Evolutionary conservation across 768 basidiomycete genomes (phyloP).

Genomic region (Hypholoma sublateritium): DNA sequence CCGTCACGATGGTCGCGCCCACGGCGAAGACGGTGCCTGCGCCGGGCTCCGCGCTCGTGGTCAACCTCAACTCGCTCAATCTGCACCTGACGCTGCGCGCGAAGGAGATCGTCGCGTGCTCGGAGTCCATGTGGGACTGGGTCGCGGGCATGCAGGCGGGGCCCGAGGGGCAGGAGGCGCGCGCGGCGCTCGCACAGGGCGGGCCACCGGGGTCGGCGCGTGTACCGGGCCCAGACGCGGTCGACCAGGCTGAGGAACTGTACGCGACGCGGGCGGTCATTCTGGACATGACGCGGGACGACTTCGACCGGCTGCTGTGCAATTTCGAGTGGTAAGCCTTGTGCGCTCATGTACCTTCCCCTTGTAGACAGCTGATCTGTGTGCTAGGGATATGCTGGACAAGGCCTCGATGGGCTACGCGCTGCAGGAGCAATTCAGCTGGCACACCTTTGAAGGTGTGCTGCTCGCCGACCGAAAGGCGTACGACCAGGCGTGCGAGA

Average conservation of each 20-base stretch:
- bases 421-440: slow-evolving; percentile 49
- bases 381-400: slow-evolving; percentile 63
- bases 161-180: slow-evolving; percentile 11
- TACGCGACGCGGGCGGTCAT: slow-evolving; percentile 37
- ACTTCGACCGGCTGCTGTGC: slow-evolving; percentile 58
- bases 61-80: slow-evolving; percentile 60
- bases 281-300: slow-evolving; percentile 51
- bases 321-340: slow-evolving; percentile 61
- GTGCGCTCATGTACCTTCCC: neutral
- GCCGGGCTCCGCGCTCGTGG: slow-evolving; percentile 52
- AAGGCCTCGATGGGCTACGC: slow-evolving; percentile 46
- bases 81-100: slow-evolving; percentile 62
- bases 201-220: slow-evolving; percentile 2
- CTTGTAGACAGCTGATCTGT: neutral
- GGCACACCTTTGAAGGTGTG: slow-evolving; percentile 40
- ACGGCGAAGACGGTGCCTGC: slow-evolving; percentile 28
- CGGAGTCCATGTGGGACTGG: slow-evolving; percentile 83
- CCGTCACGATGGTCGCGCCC: neutral
- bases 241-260: slow-evolving; percentile 12
- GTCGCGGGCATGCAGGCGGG: slow-evolving; percentile 48
- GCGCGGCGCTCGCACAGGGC: neutral
- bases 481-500: slow-evolving; percentile 57
- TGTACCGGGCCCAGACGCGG: slow-evolving; percentile 1
- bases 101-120: slow-evolving; percentile 66
- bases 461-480: slow-evolving; percentile 50